Conservation (phyloP, 768 basidiomycete genomes). For the Tubosaeta sp. region DNA sequence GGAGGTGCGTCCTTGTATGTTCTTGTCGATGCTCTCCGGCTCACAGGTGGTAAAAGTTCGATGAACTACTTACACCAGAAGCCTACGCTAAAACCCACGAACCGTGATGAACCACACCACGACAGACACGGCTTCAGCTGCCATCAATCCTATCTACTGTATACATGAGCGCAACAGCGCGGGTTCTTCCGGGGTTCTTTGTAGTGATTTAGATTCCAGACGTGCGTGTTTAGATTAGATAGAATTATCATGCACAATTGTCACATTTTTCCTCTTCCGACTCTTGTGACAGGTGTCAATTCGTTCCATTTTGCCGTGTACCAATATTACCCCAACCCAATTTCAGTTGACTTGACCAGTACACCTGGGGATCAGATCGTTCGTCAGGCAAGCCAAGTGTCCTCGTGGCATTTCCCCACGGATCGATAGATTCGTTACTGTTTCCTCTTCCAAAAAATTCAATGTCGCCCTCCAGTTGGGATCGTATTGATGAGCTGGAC, state of each 20-base stretch:
- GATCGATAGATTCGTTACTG: no score
- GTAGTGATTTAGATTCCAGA: slow-evolving; percentile 3
- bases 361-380: no score
- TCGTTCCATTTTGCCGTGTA: no score
- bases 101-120: slow-evolving; percentile 19
- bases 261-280: not conserved
- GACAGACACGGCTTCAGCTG: slow-evolving; percentile 23
- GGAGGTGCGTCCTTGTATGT: slow-evolving; percentile 50
- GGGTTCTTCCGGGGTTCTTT: not conserved
- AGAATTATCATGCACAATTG: not conserved
- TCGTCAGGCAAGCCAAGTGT: no score
- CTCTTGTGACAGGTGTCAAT: no score
- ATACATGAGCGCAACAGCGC: not conserved
- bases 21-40: not conserved
- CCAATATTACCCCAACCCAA: no score
- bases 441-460: no score
- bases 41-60: slow-evolving; percentile 44
- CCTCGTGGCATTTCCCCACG: no score
- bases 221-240: slow-evolving; percentile 11
- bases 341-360: no score
- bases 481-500: slow-evolving; percentile 76
- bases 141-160: slow-evolving; percentile 6
- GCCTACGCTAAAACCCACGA: slow-evolving; percentile 68
- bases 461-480: slow-evolving; percentile 25
- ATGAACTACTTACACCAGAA: slow-evolving; percentile 66